A percentile compares a stretch with the other conserved stretches of the same genome.
These are phyloP conservation scores for Auricularia auricula-judae DNA, from an alignment of 768 basidiomycete species.

Conservation along the genomic window DNA sequence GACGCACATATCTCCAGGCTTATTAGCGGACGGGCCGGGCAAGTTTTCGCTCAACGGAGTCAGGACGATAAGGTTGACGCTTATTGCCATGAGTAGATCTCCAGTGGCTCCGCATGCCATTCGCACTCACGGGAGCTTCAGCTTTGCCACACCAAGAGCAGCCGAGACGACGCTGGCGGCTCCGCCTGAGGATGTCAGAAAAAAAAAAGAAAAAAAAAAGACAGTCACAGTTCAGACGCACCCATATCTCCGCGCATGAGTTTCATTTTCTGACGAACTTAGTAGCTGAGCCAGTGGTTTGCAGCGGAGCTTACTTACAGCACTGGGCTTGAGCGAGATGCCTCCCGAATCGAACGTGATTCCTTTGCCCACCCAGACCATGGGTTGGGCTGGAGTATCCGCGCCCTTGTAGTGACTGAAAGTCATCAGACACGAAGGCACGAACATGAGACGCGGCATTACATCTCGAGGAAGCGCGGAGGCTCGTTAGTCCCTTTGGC, in stretches of 20 bases:
- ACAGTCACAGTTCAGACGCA: slow-evolving; percentile 12
- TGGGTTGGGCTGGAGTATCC: slow-evolving; percentile 42
- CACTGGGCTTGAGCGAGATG: slow-evolving; percentile 71
- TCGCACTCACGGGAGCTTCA: slow-evolving; percentile 58
- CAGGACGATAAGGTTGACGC: slow-evolving; percentile 62
- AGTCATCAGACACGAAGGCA: background rate
- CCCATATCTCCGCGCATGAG: slow-evolving; percentile 85
- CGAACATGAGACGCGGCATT: slow-evolving; percentile 4
- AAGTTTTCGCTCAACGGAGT: slow-evolving; percentile 80
- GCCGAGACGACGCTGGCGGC: slow-evolving; percentile 70
- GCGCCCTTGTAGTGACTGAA: slow-evolving; percentile 68
- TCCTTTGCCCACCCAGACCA: slow-evolving; percentile 67
- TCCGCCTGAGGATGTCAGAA: slow-evolving; percentile 36
- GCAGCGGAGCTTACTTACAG: slow-evolving; percentile 28
- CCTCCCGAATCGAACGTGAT: slow-evolving; percentile 85
- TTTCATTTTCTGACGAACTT: slow-evolving; percentile 55
- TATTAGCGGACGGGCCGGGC: slow-evolving; percentile 55
- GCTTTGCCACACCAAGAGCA: slow-evolving; percentile 67
- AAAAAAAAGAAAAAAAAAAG: background rate
- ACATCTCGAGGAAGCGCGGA: slow-evolving; percentile 83
- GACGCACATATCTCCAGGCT: slow-evolving; percentile 75
- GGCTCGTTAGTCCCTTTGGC: slow-evolving; percentile 74
- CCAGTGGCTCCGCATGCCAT: too few species aligned
- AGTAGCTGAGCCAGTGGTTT: background rate
- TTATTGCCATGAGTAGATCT: slow-evolving; percentile 14